Conservation (phyloP, 352 stramenopile species). For the Aphanomyces invadans region DNA sequence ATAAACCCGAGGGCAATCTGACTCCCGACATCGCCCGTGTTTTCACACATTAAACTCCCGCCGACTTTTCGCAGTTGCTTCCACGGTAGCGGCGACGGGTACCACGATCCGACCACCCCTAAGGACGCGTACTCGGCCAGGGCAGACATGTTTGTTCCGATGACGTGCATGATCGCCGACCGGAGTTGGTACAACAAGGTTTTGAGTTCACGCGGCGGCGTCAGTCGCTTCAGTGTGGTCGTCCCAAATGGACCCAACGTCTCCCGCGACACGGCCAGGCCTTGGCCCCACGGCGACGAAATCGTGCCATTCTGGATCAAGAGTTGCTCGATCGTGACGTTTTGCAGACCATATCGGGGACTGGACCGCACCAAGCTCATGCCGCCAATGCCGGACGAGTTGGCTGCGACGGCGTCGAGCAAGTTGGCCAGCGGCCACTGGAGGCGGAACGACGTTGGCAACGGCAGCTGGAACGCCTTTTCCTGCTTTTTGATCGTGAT, state of each 20-base stretch:
- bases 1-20: no score
- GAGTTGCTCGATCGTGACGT: neutral
- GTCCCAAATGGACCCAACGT: constrained; percentile 3
- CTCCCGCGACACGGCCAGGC: neutral
- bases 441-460: neutral
- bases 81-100: no score
- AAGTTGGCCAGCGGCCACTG: constrained; percentile 2
- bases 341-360: neutral
- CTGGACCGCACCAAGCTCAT: neutral
- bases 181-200: neutral
- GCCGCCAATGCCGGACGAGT: neutral
- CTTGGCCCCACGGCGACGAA: neutral
- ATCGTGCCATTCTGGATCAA: neutral
- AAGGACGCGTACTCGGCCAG: no score
- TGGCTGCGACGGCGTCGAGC: neutral
- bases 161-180: neutral
- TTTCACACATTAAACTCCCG: no score
- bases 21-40: no score
- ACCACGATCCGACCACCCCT: no score
- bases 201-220: neutral
- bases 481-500: neutral
- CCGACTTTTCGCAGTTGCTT: no score
- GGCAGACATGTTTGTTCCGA: no score
- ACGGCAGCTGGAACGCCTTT: neutral
- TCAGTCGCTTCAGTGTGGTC: neutral